A percentile compares a stretch with the other conserved stretches of the same genome.
These are phyloP conservation scores for Cordyceps cicadae DNA, from an alignment of 2,329 filamentous ascomycete species.

Conservation along the genomic window DNA sequence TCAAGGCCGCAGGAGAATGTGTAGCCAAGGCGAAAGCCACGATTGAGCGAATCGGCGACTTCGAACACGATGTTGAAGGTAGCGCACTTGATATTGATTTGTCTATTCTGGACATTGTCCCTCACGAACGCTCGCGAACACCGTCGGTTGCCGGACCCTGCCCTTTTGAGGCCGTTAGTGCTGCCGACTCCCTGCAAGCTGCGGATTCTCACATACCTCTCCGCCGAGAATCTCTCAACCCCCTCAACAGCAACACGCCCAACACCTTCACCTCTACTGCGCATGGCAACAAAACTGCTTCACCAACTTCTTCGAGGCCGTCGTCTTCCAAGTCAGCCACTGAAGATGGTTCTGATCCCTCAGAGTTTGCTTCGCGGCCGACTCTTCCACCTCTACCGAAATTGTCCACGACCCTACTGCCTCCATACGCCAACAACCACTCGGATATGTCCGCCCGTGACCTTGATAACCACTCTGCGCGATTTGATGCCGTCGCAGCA, in stretches of 20 bases:
- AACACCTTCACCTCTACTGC: conserved; percentile 54
- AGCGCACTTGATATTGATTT: conserved; percentile 48
- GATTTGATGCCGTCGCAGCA: conserved; percentile 62
- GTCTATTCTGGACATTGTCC: conserved; percentile 37
- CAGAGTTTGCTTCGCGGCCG: conserved; percentile 40
- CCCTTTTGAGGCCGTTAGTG: conserved; percentile 29
- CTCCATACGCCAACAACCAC: conserved; percentile 40
- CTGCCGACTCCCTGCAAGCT: conserved; percentile 31
- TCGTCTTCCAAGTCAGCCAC: conserved; percentile 30
- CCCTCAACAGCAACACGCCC: conserved; percentile 57
- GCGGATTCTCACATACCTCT: conserved; percentile 29
- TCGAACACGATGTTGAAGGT: conserved; percentile 69
- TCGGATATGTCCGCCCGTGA: conserved; percentile 40
- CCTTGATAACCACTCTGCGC: conserved; percentile 40
- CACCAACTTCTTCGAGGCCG: conserved; percentile 33
- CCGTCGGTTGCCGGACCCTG: conserved; percentile 23
- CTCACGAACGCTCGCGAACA: conserved; percentile 24
- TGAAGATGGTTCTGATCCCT: conserved; percentile 35
- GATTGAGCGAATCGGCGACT: conserved; percentile 83
- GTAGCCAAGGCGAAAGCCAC: conserved; percentile 77
- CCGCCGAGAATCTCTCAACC: conserved; percentile 30
- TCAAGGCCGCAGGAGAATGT: conserved; percentile 84
- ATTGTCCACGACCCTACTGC: conserved; percentile 42
- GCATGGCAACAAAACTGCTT: conserved; percentile 24
- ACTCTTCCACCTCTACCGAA: conserved; percentile 49